Conservation (phyloP, 345 rosid genomes). For the Camelina laxa region DNA sequence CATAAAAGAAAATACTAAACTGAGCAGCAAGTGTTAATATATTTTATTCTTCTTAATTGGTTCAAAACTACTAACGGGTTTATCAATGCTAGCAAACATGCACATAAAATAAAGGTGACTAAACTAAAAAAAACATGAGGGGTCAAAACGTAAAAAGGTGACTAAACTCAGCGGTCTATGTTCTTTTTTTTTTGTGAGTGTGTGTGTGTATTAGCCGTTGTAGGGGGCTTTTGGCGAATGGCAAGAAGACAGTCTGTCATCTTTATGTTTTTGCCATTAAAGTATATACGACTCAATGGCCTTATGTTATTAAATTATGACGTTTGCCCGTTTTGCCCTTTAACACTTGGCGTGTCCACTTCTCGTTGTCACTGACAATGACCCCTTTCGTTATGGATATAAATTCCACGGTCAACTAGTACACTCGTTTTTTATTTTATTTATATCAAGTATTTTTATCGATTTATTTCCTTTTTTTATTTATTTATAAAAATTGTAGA, state of each 20-base stretch:
- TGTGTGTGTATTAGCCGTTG: not conserved
- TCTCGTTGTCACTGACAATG: constrained; percentile 23
- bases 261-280: constrained; percentile 23
- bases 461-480: not conserved
- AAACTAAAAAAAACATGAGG: no score
- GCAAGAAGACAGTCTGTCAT: constrained; percentile 41
- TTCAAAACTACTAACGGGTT: no score
- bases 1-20: not conserved
- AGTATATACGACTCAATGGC: no score
- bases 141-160: no score
- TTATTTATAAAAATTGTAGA: not conserved
- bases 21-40: not conserved
- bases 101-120: no score
- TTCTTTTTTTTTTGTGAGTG: not conserved
- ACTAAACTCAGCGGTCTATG: no score
- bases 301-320: not conserved
- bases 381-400: constrained; percentile 20
- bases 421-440: not conserved
- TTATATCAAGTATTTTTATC: not conserved
- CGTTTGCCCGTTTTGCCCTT: not conserved
- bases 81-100: no score
- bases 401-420: constrained; percentile 24
- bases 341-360: not conserved
- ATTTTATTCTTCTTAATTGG: no score
- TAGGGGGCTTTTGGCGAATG: constrained; percentile 23